phyloP scores from a whole-genome alignment of 225 moss, liverwort and hornwort genomes.

The Anthoceros angustus region DNA sequence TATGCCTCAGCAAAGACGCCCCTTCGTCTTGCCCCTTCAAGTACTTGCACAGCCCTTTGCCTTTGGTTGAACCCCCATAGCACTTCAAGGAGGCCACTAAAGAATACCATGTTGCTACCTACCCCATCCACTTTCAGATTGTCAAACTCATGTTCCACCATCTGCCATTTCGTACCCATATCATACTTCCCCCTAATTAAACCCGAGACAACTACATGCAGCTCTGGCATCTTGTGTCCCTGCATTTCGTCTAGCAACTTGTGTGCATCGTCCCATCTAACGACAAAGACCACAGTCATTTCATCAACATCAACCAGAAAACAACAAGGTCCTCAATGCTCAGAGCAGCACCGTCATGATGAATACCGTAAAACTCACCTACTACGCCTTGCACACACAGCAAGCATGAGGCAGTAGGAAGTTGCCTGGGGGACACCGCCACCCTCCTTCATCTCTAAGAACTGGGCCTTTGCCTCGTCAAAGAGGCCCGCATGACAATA shows the following conservation, averaged over 20 bases:
- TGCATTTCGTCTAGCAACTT: slow-evolving; percentile 77
- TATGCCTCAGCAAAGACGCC: slow-evolving; percentile 80
- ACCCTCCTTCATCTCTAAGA: not conserved
- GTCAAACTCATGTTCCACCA: slow-evolving; percentile 80
- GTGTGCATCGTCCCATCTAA: slow-evolving; percentile 83
- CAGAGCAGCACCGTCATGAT: not conserved
- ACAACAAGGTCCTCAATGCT: not conserved
- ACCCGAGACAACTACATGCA: slow-evolving; percentile 60
- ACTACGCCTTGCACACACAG: slow-evolving; percentile 89
- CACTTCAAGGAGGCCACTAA: slow-evolving; percentile 72
- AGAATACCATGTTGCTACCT: slow-evolving; percentile 71
- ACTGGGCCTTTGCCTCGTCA: not conserved
- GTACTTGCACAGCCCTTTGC: slow-evolving; percentile 50
- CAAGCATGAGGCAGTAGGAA: slow-evolving; percentile 82
- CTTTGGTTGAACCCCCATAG: slow-evolving; percentile 95
- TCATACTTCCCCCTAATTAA: slow-evolving; percentile 78
- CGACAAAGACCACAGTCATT: not conserved
- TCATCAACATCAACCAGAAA: not conserved
- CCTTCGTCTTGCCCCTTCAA: slow-evolving; percentile 56
- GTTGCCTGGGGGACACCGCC: slow-evolving; percentile 42
- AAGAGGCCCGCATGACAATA: slow-evolving; percentile 89
- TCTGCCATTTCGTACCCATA: slow-evolving; percentile 65
- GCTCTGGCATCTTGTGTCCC: slow-evolving; percentile 47
- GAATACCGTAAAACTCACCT: slow-evolving; percentile 25
- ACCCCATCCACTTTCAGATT: slow-evolving; percentile 82